Percentiles rank a stretch among this genome's conserved stretches.
Evolutionary conservation across 2,329 filamentous ascomycete species (phyloP).

Genomic region (Atkinsonella texensis): DNA sequence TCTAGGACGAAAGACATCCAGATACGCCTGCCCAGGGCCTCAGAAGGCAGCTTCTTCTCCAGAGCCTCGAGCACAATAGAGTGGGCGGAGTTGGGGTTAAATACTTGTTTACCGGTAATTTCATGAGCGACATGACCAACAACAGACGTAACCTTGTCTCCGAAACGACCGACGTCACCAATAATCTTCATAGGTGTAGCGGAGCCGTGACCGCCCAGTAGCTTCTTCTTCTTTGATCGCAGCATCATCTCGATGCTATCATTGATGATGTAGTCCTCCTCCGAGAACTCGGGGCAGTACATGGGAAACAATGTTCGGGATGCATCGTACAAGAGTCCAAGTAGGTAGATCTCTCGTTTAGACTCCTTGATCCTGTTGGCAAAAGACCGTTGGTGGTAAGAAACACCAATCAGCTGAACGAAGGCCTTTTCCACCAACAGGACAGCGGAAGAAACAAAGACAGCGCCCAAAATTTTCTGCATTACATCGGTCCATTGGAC

Average conservation of each 20-base stretch:
- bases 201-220: conserved; percentile 38
- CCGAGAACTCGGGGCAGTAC: conserved; percentile 80
- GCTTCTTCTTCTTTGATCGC: conserved; percentile 37
- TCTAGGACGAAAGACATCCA: conserved; percentile 99
- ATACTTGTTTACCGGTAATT: conserved; percentile 89
- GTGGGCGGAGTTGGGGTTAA: conserved; percentile 84
- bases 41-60: conserved; percentile 70
- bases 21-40: conserved; percentile 85
- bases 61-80: conserved; percentile 82
- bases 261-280: conserved; percentile 87
- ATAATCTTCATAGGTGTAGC: conserved; percentile 71
- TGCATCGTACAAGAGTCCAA: conserved; percentile 81
- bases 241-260: conserved; percentile 66
- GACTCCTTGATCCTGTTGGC: conserved; percentile 75
- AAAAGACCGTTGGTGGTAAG: conserved; percentile 77
- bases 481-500: conserved; percentile 46
- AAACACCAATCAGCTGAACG: conserved; percentile 73
- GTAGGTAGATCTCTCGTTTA: conserved; percentile 71
- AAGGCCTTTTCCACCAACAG: conserved; percentile 67
- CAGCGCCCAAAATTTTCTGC: conserved; percentile 52
- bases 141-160: conserved; percentile 84
- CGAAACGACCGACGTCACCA: conserved; percentile 64
- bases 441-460: conserved; percentile 56
- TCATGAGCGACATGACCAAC: conserved; percentile 92
- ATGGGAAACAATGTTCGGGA: conserved; percentile 81